Evolutionary conservation across 495 filamentous ascomycete genomes (phyloP), one percentile per base, ranked within the genome.

Genomic region (Wilcoxina mikolae): DNA sequence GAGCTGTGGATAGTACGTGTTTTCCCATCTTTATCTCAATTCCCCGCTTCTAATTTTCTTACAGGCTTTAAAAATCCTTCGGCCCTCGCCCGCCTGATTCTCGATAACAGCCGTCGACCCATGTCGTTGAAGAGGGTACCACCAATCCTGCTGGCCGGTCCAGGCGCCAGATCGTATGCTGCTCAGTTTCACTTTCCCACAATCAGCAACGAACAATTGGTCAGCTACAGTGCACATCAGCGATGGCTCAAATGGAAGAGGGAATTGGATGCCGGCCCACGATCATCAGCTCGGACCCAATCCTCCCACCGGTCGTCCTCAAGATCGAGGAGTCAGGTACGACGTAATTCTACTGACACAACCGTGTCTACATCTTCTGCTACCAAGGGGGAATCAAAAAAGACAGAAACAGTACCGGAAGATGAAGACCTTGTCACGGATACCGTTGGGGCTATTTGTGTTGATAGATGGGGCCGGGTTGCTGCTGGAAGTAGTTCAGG

Each of bases 401-500:
- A 64, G 45, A 51, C 18, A 11, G 41, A 43, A 18, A 12, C 54
- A 22, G 33, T 12, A 7, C 53, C 65, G n/a, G 60, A 64, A 15
- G 65, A 70, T n/a, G 67, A 67, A 17, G 77, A 80, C 64, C 51
- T 67, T 7, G 81, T 98, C 54, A 93, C 82, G 3, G 91, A 98
- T 69, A 98, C 91, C 2, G 85, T 98, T 31, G 91, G 91, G 7
- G 93, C 87, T 18, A 91, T 98, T 59, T 93, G 88, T 39, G 78
- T 98, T 55, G 91, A 98, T 60, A 71, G 72, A 22, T 78, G 73
- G 35, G 91, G 91, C 18, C 82, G 83, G 45, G 94, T 98, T 64
- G 93, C 91, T 3, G 91, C 90, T 7, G 91, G 85, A n/a, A 94
- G 93, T 2, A 96, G 91, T 4, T 98, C 91, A 44, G 91, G 91